Conservation (phyloP, 73 alveolate species). For the Blepharisma japonicum region DNA sequence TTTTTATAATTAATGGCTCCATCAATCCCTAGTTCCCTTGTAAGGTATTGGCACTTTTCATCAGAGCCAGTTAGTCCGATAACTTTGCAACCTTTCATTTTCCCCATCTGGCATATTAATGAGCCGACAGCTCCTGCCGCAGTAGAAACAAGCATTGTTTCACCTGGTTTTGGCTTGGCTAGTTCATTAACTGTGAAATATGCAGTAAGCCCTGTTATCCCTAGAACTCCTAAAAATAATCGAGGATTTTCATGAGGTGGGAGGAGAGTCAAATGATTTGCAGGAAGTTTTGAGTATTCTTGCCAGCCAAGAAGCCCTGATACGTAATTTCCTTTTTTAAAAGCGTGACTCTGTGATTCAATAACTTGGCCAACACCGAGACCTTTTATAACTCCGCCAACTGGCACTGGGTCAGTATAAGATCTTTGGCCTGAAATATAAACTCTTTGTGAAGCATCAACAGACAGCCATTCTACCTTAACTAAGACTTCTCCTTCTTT, state of each 20-base stretch:
- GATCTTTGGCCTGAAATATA: background rate
- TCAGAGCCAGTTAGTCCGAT: constrained; percentile 34
- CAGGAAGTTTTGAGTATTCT: constrained; percentile 7
- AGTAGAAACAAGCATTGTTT: constrained; percentile 27
- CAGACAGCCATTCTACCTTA: background rate
- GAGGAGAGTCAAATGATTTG: background rate
- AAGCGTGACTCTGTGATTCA: background rate
- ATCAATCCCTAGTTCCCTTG: background rate
- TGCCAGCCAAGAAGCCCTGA: constrained; percentile 33
- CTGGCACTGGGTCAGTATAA: background rate
- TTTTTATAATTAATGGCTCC: constrained; percentile 24
- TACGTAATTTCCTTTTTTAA: constrained; percentile 25
- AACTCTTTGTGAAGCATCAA: constrained; percentile 23
- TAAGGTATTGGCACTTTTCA: constrained; percentile 25
- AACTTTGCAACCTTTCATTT: constrained; percentile 34
- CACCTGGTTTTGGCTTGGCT: constrained; percentile 12
- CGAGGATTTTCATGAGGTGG: constrained; percentile 29
- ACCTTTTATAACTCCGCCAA: background rate
- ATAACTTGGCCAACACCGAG: constrained; percentile 10
- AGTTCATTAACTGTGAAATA: constrained; percentile 31
- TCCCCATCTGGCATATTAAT: constrained; percentile 36
- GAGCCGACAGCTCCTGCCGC: constrained; percentile 45
- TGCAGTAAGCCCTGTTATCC: constrained; percentile 30
- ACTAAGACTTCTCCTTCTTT: constrained; percentile 29
- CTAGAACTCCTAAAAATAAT: constrained; percentile 19